These are phyloP conservation scores for Fremontodendron californicum DNA, from an alignment of 345 rosid species.

Conservation along the genomic window DNA sequence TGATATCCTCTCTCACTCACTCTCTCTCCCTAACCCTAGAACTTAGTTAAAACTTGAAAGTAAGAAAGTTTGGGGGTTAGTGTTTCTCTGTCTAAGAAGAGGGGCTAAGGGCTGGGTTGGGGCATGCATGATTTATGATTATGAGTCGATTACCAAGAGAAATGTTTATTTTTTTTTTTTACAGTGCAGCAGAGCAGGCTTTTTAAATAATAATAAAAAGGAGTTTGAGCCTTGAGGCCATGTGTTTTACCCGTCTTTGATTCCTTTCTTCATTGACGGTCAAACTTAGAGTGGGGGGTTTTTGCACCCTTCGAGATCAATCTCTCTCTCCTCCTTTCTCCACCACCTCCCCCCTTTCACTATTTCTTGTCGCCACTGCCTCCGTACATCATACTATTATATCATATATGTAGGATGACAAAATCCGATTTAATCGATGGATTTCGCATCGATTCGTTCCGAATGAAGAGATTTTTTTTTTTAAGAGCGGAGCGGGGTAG, in stretches of 20 bases:
- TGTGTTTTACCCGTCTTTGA: constrained; percentile 46
- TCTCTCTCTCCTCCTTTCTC: constrained; percentile 23
- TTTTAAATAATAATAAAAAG: constrained; percentile 19
- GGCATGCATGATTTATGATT: too few species aligned
- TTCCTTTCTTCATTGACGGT: constrained; percentile 49
- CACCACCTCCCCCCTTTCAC: not conserved
- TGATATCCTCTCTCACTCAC: not conserved
- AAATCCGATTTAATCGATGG: too few species aligned
- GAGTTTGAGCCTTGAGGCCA: constrained; percentile 26
- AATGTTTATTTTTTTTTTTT: constrained; percentile 28
- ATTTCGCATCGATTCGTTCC: too few species aligned
- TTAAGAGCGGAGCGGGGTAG: too few species aligned
- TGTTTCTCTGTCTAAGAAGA: constrained; percentile 17
- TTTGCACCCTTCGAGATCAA: constrained; percentile 35
- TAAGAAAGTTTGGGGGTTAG: not conserved
- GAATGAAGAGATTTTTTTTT: too few species aligned
- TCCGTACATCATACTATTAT: too few species aligned
- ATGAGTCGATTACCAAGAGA: constrained; percentile 40
- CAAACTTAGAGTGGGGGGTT: constrained; percentile 29
- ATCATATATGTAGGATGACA: too few species aligned
- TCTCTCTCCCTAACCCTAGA: not conserved
- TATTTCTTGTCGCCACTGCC: not conserved
- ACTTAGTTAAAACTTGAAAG: not conserved
- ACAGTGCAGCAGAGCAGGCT: constrained; percentile 32
- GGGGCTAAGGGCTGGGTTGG: constrained; percentile 3